Conservation (phyloP, 257 asterid genomes). For the Plantago major region DNA sequence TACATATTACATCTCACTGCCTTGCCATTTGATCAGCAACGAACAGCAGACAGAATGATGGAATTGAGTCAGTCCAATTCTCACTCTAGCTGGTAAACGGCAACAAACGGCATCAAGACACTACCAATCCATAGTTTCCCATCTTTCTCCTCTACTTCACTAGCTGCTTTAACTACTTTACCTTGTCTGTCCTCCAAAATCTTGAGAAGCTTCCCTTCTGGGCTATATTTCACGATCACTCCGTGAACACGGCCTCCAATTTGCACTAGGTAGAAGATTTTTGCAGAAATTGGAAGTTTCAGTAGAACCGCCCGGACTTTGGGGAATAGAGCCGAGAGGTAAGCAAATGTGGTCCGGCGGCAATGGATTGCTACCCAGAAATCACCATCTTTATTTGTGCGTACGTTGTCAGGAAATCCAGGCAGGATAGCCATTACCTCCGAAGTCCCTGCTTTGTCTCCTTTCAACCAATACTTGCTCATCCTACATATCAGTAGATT, state of each 20-base stretch:
- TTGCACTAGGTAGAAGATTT: conserved; percentile 63
- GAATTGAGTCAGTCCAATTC: neutral
- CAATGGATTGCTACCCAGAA: conserved; percentile 90
- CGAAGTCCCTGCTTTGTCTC: conserved; percentile 61
- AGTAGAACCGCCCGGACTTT: conserved; percentile 44
- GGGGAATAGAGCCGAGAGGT: conserved; percentile 47
- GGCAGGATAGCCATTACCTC: conserved; percentile 70
- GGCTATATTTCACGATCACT: conserved; percentile 57
- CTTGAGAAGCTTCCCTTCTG: conserved; percentile 66
- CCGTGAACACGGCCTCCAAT: conserved; percentile 75
- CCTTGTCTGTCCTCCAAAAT: conserved; percentile 76
- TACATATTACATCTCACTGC: no score
- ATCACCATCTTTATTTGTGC: conserved; percentile 72
- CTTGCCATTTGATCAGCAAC: no score
- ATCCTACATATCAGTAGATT: conserved; percentile 34
- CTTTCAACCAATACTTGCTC: conserved; percentile 80
- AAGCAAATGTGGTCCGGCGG: conserved; percentile 56
- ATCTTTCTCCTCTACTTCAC: conserved; percentile 89
- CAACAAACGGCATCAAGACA: conserved; percentile 74
- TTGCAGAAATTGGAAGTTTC: conserved; percentile 69
- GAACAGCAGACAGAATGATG: neutral
- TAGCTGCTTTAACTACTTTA: conserved; percentile 72
- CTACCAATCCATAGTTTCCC: conserved; percentile 97
- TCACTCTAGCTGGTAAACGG: conserved; percentile 58
- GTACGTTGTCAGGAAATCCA: conserved; percentile 79